Conservation (phyloP, 2,329 filamentous ascomycete species). For the Fusarium agapanthi region DNA sequence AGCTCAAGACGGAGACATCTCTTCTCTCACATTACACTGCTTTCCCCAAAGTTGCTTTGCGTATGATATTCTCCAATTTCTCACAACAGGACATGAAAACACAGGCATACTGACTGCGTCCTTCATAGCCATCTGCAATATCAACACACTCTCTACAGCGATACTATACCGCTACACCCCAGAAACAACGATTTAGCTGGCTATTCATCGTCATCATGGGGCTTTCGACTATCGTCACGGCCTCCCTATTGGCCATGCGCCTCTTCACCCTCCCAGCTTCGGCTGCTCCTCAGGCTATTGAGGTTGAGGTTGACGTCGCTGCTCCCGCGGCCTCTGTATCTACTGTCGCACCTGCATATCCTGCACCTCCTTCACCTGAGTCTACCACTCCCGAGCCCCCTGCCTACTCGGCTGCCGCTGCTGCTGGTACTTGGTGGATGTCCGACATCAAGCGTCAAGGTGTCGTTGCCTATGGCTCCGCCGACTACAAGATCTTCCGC, state of each 20-base stretch:
- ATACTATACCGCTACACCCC: slow-evolving; percentile 12
- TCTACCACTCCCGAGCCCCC: neutral
- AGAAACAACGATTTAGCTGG: slow-evolving; percentile 42
- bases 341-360: neutral
- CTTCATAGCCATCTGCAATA: slow-evolving; percentile 21
- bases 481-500: slow-evolving; percentile 76
- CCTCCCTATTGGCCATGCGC: slow-evolving; percentile 54
- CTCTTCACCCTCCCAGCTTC: slow-evolving; percentile 49
- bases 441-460: slow-evolving; percentile 75
- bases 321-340: slow-evolving; percentile 24
- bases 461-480: slow-evolving; percentile 64
- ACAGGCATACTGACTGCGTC: slow-evolving; percentile 20
- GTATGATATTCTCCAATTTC: neutral
- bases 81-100: neutral
- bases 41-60: neutral
- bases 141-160: slow-evolving; percentile 26
- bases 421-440: slow-evolving; percentile 72
- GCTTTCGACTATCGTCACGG: slow-evolving; percentile 53
- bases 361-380: neutral
- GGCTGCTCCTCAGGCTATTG: slow-evolving; percentile 43
- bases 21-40: neutral
- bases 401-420: slow-evolving; percentile 15
- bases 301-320: neutral
- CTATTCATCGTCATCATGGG: slow-evolving; percentile 57
- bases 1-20: neutral